Conservation (phyloP, 352 stramenopile genomes). For the Phytophthora brassicae region DNA sequence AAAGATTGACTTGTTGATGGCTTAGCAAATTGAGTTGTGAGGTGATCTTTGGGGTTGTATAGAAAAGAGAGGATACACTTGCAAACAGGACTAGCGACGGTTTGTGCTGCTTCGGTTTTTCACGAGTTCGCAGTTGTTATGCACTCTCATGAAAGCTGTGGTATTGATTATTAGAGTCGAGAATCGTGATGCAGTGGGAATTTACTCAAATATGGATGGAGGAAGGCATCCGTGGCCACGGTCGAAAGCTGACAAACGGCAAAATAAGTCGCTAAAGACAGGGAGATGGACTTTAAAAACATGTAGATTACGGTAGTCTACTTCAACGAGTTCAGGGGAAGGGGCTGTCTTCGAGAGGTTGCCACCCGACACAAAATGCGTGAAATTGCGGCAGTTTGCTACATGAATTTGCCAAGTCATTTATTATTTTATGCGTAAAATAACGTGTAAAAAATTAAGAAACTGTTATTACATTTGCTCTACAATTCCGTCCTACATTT, state of each 20-base stretch:
- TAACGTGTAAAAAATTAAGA: too few species aligned
- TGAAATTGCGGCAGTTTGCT: too few species aligned
- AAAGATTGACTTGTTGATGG: slow-evolving; percentile 6
- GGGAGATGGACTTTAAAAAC: slow-evolving; percentile 13
- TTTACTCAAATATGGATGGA: slow-evolving; percentile 6
- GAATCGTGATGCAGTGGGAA: slow-evolving; percentile 23
- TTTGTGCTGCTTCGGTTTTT: neutral
- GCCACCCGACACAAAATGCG: too few species aligned
- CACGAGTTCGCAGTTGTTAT: neutral
- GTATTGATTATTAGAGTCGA: slow-evolving; percentile 20
- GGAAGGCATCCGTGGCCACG: neutral
- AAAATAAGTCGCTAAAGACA: slow-evolving; percentile 19
- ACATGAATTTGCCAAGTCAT: too few species aligned
- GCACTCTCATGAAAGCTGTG: neutral
- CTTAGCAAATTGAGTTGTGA: slow-evolving; percentile 24
- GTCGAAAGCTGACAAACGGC: slow-evolving; percentile 6
- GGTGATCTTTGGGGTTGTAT: neutral
- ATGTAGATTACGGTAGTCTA: too few species aligned
- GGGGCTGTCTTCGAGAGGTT: too few species aligned
- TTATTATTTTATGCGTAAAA: too few species aligned
- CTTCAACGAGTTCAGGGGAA: neutral
- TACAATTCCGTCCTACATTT: too few species aligned
- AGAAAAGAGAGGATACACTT: too few species aligned
- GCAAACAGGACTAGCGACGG: neutral
- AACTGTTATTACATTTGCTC: too few species aligned